Conservation (phyloP, 2,329 filamentous ascomycete species). For the Pyrenochaeta sp. region DNA sequence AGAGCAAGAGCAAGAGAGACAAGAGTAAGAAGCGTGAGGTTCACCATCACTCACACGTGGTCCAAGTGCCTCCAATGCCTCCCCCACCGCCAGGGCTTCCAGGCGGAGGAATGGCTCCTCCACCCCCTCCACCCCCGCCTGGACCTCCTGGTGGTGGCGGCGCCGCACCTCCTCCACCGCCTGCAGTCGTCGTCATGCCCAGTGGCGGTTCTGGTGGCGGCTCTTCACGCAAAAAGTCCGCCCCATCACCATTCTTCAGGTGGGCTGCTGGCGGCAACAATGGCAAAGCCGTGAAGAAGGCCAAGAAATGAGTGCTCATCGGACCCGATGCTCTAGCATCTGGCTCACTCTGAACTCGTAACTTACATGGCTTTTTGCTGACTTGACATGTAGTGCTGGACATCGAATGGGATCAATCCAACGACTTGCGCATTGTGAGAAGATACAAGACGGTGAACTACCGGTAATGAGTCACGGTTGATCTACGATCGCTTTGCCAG, state of each 20-base stretch:
- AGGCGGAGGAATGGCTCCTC: not conserved
- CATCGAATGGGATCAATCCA: slow-evolving; percentile 8
- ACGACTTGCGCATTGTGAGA: slow-evolving; percentile 13
- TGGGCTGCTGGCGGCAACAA: slow-evolving; percentile 25
- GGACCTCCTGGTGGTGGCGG: slow-evolving; percentile 1
- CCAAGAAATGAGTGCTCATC: slow-evolving; percentile 1
- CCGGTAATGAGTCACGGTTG: not conserved
- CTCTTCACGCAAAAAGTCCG: slow-evolving; percentile 11
- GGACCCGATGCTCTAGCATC: not conserved
- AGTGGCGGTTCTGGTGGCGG: not conserved
- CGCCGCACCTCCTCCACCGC: slow-evolving; percentile 2
- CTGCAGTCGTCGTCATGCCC: slow-evolving; percentile 6
- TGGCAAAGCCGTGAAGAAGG: slow-evolving; percentile 8
- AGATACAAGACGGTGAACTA: slow-evolving; percentile 10
- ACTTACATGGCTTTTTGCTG: slow-evolving; percentile 3
- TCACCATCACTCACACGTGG: slow-evolving; percentile 13
- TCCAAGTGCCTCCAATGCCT: slow-evolving; percentile 9
- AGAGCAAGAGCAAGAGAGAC: slow-evolving; percentile 21
- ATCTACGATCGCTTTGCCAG: not conserved
- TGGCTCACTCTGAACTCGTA: not conserved
- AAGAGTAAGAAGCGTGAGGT: slow-evolving; percentile 25
- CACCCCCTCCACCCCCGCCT: slow-evolving; percentile 11
- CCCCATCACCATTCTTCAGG: slow-evolving; percentile 20
- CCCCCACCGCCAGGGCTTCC: slow-evolving; percentile 2
- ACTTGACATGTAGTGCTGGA: slow-evolving; percentile 16